Evolutionary conservation across 108 stramenopile genomes (phyloP), one percentile per base, ranked within the genome.

Genomic region (Heterococcus sp.): DNA sequence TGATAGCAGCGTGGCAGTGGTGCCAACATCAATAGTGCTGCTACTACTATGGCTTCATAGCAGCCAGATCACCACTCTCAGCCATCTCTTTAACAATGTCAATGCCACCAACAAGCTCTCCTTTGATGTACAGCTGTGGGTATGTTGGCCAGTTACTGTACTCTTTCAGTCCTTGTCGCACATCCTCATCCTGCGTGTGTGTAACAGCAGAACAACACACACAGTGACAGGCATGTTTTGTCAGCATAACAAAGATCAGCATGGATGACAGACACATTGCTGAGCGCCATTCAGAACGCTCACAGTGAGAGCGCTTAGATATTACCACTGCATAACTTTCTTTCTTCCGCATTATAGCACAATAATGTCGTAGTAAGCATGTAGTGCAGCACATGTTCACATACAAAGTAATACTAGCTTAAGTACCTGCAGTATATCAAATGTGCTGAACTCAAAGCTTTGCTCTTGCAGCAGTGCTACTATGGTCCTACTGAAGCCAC

Each of bases 51-150:
- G 46, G 46, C 46, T n/a, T n/a, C n/a, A n/a, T n/a, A n/a, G n/a
- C n/a, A n/a, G 76, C 86, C 27, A 89, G 84, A 37, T 88, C 84
- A 14, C 78, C 87, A 32, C 81, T 70, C 21, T 85, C 39, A 1
- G 84, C 88, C 89, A 99, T 88, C 87, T 99, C 97, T 73, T 91
- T 90, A 66, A 95, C 87, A 82, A 99, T 94, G 85, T 99, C 98
- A 58, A 99, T 85, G 4, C 98, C 98, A 58, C 98, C 98, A 0
- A 97, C 80, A 63, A 99, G 88, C 80, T 95, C 93, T 46, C 96
- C 98, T 68, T 95, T 90, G 26, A 93, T 93, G 87, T 97, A 99
- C 32, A 99, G 87, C 87, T 97, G 88, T 4, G 88, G 88, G 31
- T 88, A 88, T 0, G 88, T 88, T n/a, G 88, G 88, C 88, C 87